Percentiles rank a stretch among this genome's conserved stretches.
Evolutionary conservation across 169 alveolate genomes (phyloP).

Genomic region (Blepharisma undulans): DNA sequence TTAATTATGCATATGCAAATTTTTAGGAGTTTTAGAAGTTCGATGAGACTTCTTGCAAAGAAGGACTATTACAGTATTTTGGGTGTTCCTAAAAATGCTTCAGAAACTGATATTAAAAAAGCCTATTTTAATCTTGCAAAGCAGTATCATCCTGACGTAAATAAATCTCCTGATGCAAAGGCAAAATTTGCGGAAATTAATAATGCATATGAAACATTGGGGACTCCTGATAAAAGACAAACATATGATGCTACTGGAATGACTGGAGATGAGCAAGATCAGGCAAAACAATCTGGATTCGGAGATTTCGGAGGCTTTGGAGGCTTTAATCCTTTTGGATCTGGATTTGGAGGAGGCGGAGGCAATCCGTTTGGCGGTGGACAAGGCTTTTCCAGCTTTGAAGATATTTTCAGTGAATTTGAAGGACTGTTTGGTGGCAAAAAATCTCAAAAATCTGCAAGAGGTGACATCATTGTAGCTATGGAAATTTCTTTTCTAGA

Average conservation of each 20-base stretch:
- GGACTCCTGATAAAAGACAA: constrained; percentile 46
- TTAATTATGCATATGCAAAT: neutral
- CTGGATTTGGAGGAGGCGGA: constrained; percentile 28
- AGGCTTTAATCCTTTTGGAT: constrained; percentile 28
- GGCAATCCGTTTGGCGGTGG: constrained; percentile 24
- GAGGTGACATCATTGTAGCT: constrained; percentile 52
- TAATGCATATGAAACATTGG: constrained; percentile 77
- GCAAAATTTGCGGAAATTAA: constrained; percentile 75
- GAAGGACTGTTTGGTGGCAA: constrained; percentile 40
- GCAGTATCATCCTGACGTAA: constrained; percentile 93
- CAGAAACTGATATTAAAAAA: constrained; percentile 85
- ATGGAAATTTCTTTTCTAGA: constrained; percentile 64
- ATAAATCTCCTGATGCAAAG: constrained; percentile 71
- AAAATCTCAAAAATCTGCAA: neutral
- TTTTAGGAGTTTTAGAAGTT: neutral
- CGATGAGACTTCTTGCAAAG: constrained; percentile 1
- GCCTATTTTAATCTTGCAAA: constrained; percentile 92
- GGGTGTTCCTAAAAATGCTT: constrained; percentile 78
- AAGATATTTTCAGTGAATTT: constrained; percentile 40
- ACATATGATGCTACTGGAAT: constrained; percentile 56
- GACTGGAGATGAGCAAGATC: constrained; percentile 44
- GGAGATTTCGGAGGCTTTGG: neutral
- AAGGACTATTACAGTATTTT: constrained; percentile 77
- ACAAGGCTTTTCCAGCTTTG: constrained; percentile 23
- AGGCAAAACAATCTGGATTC: constrained; percentile 12